Evolutionary conservation across 192 early-diverging fungal species (phyloP).

Genomic region (Gryganskiella cystojenkinii): DNA sequence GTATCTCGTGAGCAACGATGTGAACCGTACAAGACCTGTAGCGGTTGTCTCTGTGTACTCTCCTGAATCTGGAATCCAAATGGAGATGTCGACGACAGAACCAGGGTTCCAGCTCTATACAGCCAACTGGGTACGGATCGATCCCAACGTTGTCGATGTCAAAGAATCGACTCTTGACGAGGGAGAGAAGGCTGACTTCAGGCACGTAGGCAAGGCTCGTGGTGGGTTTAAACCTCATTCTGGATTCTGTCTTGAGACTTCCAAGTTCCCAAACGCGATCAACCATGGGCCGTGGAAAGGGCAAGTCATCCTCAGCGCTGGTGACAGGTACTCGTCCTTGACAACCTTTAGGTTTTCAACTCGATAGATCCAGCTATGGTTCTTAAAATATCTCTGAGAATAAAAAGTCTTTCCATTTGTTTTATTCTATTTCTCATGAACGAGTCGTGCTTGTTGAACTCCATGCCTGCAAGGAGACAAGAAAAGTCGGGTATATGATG

Average conservation of each 20-base stretch:
- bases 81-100: conserved; percentile 75
- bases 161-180: conserved; percentile 31
- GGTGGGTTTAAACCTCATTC: conserved; percentile 55
- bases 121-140: conserved; percentile 70
- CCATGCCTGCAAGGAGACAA: no score
- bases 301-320: conserved; percentile 64
- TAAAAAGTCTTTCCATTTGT: neutral
- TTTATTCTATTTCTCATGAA: no score
- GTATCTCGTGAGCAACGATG: conserved; percentile 22
- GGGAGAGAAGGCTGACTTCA: conserved; percentile 49
- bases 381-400: neutral
- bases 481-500: no score
- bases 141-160: conserved; percentile 49
- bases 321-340: conserved; percentile 58
- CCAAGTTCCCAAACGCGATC: conserved; percentile 69
- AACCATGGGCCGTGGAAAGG: conserved; percentile 66
- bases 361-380: neutral
- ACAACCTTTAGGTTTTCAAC: conserved; percentile 60
- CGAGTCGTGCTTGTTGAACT: no score
- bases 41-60: conserved; percentile 61
- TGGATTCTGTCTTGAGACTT: conserved; percentile 78
- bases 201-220: conserved; percentile 33
- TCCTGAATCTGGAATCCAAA: conserved; percentile 66
- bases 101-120: conserved; percentile 89
- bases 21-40: conserved; percentile 29